Evolutionary conservation across 1,284 basidiomycete genomes (phyloP).

Genomic region (Ustilago bromivora): DNA sequence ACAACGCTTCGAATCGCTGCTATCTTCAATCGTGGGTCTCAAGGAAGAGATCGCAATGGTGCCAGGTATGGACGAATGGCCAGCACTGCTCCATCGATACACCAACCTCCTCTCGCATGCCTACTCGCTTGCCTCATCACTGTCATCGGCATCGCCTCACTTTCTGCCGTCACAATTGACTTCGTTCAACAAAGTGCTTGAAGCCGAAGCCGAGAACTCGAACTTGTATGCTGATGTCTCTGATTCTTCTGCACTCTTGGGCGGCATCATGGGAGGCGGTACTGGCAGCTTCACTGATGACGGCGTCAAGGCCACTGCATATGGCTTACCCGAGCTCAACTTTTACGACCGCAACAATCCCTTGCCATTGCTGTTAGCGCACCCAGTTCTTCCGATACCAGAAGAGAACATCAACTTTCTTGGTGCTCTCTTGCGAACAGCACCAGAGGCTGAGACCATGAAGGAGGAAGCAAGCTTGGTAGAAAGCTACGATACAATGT

Average conservation of each 20-base stretch:
- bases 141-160: constrained; percentile 56
- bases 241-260: constrained; percentile 26
- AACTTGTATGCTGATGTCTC: constrained; percentile 52
- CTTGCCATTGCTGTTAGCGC: constrained; percentile 48
- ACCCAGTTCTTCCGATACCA: constrained; percentile 53
- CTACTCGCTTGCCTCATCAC: constrained; percentile 56
- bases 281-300: constrained; percentile 11
- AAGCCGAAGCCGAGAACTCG: constrained; percentile 52
- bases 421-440: constrained; percentile 58
- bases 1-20: constrained; percentile 60
- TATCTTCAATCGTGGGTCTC: constrained; percentile 57
- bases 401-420: constrained; percentile 61
- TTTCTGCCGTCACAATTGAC: constrained; percentile 57
- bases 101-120: constrained; percentile 59
- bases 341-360: constrained; percentile 52
- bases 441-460: constrained; percentile 53
- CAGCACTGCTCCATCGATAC: constrained; percentile 55
- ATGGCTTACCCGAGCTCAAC: constrained; percentile 50
- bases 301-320: constrained; percentile 46
- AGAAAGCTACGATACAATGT: constrained; percentile 40
- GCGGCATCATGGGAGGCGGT: constrained; percentile 21
- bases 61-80: constrained; percentile 62
- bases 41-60: constrained; percentile 58
- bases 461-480: constrained; percentile 44
- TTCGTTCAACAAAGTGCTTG: constrained; percentile 56